Evolutionary conservation across 2,329 filamentous ascomycete species (phyloP), one percentile per base, ranked within the genome.

Genomic region (Colletotrichum ledebouriae): DNA sequence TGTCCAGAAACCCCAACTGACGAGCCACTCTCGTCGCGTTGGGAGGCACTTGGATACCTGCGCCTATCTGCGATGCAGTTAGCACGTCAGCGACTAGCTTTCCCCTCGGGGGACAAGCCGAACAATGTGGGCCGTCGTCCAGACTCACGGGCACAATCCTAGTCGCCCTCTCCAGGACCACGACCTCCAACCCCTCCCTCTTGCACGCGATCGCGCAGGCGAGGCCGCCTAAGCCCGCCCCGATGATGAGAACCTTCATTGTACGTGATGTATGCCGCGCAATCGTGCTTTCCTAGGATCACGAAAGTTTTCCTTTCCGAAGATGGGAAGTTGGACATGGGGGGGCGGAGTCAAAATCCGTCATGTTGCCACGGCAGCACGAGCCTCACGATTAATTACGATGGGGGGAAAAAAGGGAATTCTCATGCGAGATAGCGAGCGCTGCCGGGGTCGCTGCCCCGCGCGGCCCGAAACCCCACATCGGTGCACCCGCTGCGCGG

Each of bases 161-260:
- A 17, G 29, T 61, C 25, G 63, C 67, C 22, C 63, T 56, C 42
- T 69, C 67, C n/a, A 69, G 67, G n/a, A 69, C 67, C 6, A 63
- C 63, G n/a, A 67, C 67, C 12, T 69, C 67, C 5, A 69, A n/a
- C 2, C 63, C 57, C 11, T 69, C 63, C 33, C 39, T 12, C 3
- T 39, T 52, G 22, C 67, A 69, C 2, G 63, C 62, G 11, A 69
- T 69, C 13, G 67, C 67, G n/a, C 63, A 67, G n/a, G 63, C 64
- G 17, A 69, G 67, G 1, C 67, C 67, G 39, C 67, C 67, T 6
- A 69, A 33, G 15, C 67, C 67, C 11, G 67, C 67, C 3, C 67
- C 67, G 12, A 69, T 20, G 13, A 69, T 62, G 17, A 69, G 33
- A 12, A 69, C 63, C 46, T 58, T 69, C 63, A 69, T 53, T 67